These are phyloP conservation scores for Waitea zeae DNA, from an alignment of 1,284 basidiomycete species.

Conservation along the genomic window DNA sequence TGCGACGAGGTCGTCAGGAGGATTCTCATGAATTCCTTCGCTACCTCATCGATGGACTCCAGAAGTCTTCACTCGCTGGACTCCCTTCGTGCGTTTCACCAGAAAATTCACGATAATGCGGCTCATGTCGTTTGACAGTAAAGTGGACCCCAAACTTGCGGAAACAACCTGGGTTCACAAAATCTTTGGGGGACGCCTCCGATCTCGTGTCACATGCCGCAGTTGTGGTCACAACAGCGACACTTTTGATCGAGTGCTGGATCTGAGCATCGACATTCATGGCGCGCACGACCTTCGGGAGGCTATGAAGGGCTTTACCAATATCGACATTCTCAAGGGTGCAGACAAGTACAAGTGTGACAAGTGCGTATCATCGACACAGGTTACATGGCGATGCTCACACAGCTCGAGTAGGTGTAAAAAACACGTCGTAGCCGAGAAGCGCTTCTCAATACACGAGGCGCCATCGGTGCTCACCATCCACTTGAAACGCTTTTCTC, in stretches of 20 bases:
- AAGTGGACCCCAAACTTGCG: conserved; percentile 63
- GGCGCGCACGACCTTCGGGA: conserved; percentile 47
- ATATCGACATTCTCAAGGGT: conserved; percentile 72
- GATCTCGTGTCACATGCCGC: conserved; percentile 85
- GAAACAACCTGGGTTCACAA: conserved; percentile 91
- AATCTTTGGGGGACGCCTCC: conserved; percentile 83
- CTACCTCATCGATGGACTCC: conserved; percentile 84
- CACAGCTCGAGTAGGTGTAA: conserved; percentile 52
- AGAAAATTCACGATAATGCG: conserved; percentile 2
- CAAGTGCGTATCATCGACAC: conserved; percentile 42
- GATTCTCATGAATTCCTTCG: conserved; percentile 98
- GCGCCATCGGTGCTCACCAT: conserved; percentile 86
- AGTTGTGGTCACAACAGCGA: conserved; percentile 82
- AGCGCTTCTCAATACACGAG: conserved; percentile 76
- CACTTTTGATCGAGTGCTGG: conserved; percentile 91
- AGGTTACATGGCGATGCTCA: neutral
- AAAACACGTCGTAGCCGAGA: conserved; percentile 73
- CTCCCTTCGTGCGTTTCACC: conserved; percentile 40
- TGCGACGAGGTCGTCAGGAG: conserved; percentile 87
- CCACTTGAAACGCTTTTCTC: conserved; percentile 94
- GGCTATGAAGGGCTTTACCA: conserved; percentile 73
- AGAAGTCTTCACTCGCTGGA: conserved; percentile 69
- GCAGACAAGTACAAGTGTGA: conserved; percentile 98
- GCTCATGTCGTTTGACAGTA: conserved; percentile 25
- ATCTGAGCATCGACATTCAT: conserved; percentile 81